A percentile compares a stretch with the other conserved stretches of the same genome.
Evolutionary conservation across 768 basidiomycete genomes (phyloP).

Genomic region (Boletus subcaerulescens): DNA sequence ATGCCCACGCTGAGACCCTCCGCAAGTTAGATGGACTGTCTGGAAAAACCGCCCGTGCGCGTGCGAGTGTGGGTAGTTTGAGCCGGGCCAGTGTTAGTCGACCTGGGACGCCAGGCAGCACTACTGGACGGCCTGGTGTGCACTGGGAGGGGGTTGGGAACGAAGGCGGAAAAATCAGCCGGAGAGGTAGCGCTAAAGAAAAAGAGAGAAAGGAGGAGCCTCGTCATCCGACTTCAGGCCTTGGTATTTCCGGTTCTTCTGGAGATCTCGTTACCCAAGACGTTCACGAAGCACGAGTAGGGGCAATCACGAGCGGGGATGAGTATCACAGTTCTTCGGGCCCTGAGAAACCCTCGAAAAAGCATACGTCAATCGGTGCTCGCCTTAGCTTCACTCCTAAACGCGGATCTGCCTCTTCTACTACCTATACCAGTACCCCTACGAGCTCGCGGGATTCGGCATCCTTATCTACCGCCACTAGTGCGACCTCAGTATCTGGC

Average conservation of each 20-base stretch:
- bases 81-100: slow-evolving; percentile 66
- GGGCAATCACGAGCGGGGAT: slow-evolving; percentile 53
- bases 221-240: slow-evolving; percentile 25
- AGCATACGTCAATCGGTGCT: slow-evolving; percentile 50
- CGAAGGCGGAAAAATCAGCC: slow-evolving; percentile 34
- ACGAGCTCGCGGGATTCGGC: slow-evolving; percentile 87
- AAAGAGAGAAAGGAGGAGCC: slow-evolving; percentile 46
- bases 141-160: slow-evolving; percentile 75
- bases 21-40: slow-evolving; percentile 89
- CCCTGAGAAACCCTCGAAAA: slow-evolving; percentile 68
- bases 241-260: slow-evolving; percentile 37
- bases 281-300: slow-evolving; percentile 39
- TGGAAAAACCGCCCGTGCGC: slow-evolving; percentile 70
- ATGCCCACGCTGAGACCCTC: slow-evolving; percentile 85
- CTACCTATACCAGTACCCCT: slow-evolving; percentile 77
- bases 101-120: slow-evolving; percentile 70
- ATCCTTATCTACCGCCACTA: slow-evolving; percentile 75
- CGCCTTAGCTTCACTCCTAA: slow-evolving; percentile 81
- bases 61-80: slow-evolving; percentile 73
- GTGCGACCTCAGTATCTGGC: slow-evolving; percentile 67
- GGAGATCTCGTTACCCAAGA: slow-evolving; percentile 37
- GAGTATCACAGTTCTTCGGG: slow-evolving; percentile 46
- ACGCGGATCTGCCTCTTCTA: slow-evolving; percentile 86
- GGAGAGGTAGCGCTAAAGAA: slow-evolving; percentile 37
- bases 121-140: slow-evolving; percentile 41